Evolutionary conservation across 2,329 filamentous ascomycete species (phyloP).

Genomic region (Calonectria hongkongensis): DNA sequence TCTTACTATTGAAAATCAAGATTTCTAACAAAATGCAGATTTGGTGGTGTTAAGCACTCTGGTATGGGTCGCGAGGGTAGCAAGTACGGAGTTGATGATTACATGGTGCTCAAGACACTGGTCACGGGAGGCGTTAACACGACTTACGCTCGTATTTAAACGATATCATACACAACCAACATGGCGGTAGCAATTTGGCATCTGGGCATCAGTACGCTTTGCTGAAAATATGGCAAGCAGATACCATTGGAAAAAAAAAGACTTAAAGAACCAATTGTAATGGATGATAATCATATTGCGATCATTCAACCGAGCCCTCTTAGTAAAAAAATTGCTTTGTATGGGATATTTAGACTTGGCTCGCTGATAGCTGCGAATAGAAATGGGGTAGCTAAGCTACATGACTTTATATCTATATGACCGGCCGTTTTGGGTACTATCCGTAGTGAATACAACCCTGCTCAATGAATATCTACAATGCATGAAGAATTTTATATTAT

Average conservation of each 20-base stretch:
- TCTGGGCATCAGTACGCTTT: no score
- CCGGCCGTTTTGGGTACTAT: no score
- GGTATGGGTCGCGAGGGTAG: constrained; percentile 78
- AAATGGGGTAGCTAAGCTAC: no score
- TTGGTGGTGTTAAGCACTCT: constrained; percentile 78
- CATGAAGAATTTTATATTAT: no score
- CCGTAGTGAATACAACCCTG: no score
- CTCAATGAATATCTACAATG: no score
- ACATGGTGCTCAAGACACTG: constrained; percentile 73
- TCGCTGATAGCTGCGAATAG: no score
- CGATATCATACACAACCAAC: neutral
- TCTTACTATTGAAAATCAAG: neutral
- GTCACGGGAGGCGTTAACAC: constrained; percentile 61
- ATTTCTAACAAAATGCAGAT: constrained; percentile 56
- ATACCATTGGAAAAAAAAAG: neutral
- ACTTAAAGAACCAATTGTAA: neutral
- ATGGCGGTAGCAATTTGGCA: neutral
- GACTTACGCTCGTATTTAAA: constrained; percentile 63
- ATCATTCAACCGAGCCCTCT: neutral
- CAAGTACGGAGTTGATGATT: constrained; percentile 77
- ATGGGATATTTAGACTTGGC: neutral
- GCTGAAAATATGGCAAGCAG: no score
- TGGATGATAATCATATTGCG: neutral
- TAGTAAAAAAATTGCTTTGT: no score
- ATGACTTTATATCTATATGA: no score